Percentiles rank a stretch among this genome's conserved stretches.
Evolutionary conservation across 2,329 filamentous ascomycete species (phyloP).

Genomic region (Bipolaris victoriae): DNA sequence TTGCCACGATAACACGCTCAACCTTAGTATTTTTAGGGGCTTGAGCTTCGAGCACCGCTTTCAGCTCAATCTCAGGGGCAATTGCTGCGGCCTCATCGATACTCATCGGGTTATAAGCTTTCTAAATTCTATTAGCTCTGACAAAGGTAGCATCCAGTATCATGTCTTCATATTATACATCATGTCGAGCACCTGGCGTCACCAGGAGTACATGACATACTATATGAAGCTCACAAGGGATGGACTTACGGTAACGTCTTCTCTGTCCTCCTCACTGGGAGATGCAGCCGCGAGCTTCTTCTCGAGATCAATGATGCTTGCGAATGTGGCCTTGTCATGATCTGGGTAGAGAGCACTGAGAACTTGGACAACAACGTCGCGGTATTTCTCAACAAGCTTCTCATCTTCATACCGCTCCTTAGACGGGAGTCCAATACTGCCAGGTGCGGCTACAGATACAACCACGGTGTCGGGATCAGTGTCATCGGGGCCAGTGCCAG

Average conservation of each 20-base stretch:
- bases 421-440: constrained; percentile 50
- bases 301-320: constrained; percentile 59
- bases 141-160: neutral
- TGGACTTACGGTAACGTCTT: constrained; percentile 61
- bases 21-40: constrained; percentile 59
- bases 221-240: neutral
- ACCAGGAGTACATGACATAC: neutral
- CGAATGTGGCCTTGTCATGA: constrained; percentile 42
- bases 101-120: constrained; percentile 70
- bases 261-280: constrained; percentile 63
- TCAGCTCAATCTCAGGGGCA: constrained; percentile 62
- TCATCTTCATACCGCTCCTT: constrained; percentile 47
- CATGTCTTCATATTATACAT: neutral
- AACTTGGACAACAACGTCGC: constrained; percentile 31
- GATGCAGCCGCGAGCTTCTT: constrained; percentile 66
- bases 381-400: constrained; percentile 41
- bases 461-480: constrained; percentile 62
- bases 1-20: constrained; percentile 63
- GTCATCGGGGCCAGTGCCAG: constrained; percentile 53
- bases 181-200: neutral
- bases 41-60: constrained; percentile 59
- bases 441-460: constrained; percentile 58
- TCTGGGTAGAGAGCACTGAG: constrained; percentile 31
- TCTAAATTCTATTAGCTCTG: constrained; percentile 26
- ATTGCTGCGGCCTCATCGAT: constrained; percentile 62